These are phyloP conservation scores for Volvox reticuliferus DNA, from an alignment of 139 green algal species.

Conservation along the genomic window DNA sequence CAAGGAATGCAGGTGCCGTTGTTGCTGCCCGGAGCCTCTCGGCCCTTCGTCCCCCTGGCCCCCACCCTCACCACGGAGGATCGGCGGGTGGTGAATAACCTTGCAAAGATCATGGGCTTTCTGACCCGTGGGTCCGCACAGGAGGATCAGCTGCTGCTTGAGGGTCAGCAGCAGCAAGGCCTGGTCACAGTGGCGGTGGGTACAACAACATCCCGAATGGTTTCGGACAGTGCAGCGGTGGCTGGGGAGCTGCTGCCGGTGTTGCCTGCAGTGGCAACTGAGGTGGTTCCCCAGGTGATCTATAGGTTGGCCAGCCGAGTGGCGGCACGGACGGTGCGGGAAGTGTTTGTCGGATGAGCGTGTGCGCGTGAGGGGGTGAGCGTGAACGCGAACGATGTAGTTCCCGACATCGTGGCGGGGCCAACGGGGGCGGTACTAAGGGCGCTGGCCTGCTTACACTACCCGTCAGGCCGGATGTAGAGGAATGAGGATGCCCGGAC, in stretches of 20 bases:
- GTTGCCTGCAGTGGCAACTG: conserved; percentile 82
- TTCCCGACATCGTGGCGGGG: too few species aligned
- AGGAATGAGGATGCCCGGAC: too few species aligned
- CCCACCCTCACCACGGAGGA: conserved; percentile 77
- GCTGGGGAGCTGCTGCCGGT: conserved; percentile 82
- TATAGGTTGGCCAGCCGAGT: conserved; percentile 74
- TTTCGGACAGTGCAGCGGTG: conserved; percentile 21
- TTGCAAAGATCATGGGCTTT: conserved; percentile 78
- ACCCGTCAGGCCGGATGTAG: too few species aligned
- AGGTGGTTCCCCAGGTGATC: conserved; percentile 87
- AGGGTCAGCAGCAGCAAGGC: not conserved
- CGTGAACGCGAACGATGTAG: too few species aligned
- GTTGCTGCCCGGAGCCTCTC: conserved; percentile 54
- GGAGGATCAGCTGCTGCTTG: not conserved
- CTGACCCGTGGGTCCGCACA: conserved; percentile 44
- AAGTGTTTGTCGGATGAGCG: conserved; percentile 68
- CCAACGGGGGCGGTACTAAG: too few species aligned
- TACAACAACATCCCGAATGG: not conserved
- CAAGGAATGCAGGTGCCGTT: conserved; percentile 40
- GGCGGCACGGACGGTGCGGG: conserved; percentile 80
- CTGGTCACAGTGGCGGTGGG: not conserved
- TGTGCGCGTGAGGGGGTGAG: not conserved
- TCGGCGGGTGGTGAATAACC: conserved; percentile 78
- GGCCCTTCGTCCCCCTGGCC: conserved; percentile 69
- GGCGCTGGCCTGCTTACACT: too few species aligned